Evolutionary conservation across 139 green algal species (phyloP), one percentile per base, ranked within the genome.

Genomic region (Chlamydomonas sp.): DNA sequence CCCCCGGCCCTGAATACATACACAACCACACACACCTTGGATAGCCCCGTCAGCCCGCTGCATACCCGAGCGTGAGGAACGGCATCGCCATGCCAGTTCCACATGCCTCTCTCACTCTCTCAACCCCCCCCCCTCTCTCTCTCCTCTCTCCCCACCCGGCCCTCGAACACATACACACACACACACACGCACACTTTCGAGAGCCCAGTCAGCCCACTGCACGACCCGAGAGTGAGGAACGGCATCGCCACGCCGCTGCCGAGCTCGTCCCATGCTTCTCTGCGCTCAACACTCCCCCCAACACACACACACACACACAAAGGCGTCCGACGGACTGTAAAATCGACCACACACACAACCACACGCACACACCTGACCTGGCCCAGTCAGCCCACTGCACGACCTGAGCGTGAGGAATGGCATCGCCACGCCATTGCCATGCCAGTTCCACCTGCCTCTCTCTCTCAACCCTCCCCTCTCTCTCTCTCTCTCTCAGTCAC

Each of bases 351-450:
- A n/a, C n/a, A n/a, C n/a, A n/a, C n/a, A n/a, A n/a, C n/a, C n/a
- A n/a, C n/a, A n/a, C n/a, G n/a, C 62, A 22, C 57, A 58, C 24
- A 54, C 36, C 10, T 4, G 29, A 36, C 35, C 31, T 5, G 35
- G 62, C 3, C 22, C 34, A 8, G 22, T 57, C 22, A 8, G 58
- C 29, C 13, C 33, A 22, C 43, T 35, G 34, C 16, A 35, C 16
- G 30, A 49, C 20, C 66, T 59, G 4, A 79, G 73, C 59, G 66
- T 48, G 26, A 79, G 59, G 73, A 79, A 79, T 3, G 73, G 67
- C 35, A 74, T 43, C 38, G 66, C 66, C 0, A 34, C 67, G 43
- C 73, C 73, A 61, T 74, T 79, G 48, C 73, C 73, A 35, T 71
- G 33, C 35, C 71, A 58, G 24, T 57, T 48, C 73, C 73, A 79